Percentiles rank a stretch among this genome's conserved stretches.
Evolutionary conservation across 352 stramenopile genomes (phyloP).

Genomic region (Pythium aphanidermatum): DNA sequence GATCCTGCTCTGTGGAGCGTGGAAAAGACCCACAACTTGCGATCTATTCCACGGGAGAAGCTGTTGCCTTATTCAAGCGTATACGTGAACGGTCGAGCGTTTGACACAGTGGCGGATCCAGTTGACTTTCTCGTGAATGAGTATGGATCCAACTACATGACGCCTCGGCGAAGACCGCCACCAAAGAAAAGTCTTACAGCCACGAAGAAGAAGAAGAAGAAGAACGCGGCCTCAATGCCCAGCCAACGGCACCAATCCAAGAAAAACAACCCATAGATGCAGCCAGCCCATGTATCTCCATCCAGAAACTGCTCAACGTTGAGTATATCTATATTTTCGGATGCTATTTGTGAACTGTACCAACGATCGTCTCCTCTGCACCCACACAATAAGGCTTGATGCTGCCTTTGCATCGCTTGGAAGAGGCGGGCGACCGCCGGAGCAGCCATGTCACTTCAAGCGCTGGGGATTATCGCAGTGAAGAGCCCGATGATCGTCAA

Average conservation of each 20-base stretch:
- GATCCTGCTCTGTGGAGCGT: slow-evolving; percentile 1
- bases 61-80: slow-evolving; percentile 27
- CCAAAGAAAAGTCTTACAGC: slow-evolving; percentile 1
- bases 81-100: slow-evolving; percentile 26
- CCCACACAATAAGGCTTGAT: no score
- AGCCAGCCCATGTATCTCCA: background rate
- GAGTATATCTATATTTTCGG: no score
- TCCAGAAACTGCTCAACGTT: no score
- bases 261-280: background rate
- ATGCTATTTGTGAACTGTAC: no score
- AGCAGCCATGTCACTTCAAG: no score
- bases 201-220: background rate
- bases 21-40: slow-evolving; percentile 14
- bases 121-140: slow-evolving; percentile 36
- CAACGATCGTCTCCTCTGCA: no score
- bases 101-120: slow-evolving; percentile 36
- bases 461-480: no score
- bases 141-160: slow-evolving; percentile 33
- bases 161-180: slow-evolving; percentile 3
- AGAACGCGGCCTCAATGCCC: no score
- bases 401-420: no score
- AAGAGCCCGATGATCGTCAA: no score
- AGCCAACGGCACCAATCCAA: background rate
- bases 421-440: no score
- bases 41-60: slow-evolving; percentile 20